Evolutionary conservation across 768 basidiomycete genomes (phyloP).

Genomic region (Lyophyllum decastes): DNA sequence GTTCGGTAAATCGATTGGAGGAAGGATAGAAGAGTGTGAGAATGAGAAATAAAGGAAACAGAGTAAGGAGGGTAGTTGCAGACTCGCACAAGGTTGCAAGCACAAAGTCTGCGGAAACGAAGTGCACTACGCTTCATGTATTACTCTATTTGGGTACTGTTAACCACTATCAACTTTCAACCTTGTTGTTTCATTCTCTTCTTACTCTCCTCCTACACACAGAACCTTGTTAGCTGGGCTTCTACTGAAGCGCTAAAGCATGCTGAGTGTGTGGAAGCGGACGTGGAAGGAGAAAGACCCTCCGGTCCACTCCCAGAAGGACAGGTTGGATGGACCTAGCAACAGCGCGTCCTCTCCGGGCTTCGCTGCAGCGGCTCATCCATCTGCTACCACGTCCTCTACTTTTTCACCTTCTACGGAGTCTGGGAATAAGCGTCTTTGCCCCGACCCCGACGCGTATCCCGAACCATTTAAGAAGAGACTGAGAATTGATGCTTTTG

Average conservation of each 20-base stretch:
- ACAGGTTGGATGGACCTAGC: constrained; percentile 28
- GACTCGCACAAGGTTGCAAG: background rate
- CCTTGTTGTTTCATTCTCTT: background rate
- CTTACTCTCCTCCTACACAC: background rate
- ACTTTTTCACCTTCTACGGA: background rate
- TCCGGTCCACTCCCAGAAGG: constrained; percentile 20
- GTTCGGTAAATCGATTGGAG: background rate
- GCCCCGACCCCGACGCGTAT: constrained; percentile 5
- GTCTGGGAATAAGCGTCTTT: constrained; percentile 6
- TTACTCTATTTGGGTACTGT: no score
- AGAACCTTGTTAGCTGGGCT: background rate
- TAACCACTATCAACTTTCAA: background rate
- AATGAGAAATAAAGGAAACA: background rate
- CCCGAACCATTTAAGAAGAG: constrained; percentile 11
- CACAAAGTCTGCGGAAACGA: background rate
- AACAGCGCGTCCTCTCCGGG: constrained; percentile 24
- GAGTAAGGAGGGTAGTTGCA: background rate
- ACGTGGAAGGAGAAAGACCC: constrained; percentile 42
- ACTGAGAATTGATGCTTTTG: constrained; percentile 23
- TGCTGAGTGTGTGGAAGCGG: constrained; percentile 55
- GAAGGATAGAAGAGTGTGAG: background rate
- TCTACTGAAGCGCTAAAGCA: constrained; percentile 17
- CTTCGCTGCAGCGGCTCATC: constrained; percentile 21
- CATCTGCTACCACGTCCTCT: constrained; percentile 13
- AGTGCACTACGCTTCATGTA: background rate